A percentile compares a stretch with the other conserved stretches of the same genome.
Conservation (phyloP, 768 basidiomycete species). For the Rhodotorula babjevae region DNA sequence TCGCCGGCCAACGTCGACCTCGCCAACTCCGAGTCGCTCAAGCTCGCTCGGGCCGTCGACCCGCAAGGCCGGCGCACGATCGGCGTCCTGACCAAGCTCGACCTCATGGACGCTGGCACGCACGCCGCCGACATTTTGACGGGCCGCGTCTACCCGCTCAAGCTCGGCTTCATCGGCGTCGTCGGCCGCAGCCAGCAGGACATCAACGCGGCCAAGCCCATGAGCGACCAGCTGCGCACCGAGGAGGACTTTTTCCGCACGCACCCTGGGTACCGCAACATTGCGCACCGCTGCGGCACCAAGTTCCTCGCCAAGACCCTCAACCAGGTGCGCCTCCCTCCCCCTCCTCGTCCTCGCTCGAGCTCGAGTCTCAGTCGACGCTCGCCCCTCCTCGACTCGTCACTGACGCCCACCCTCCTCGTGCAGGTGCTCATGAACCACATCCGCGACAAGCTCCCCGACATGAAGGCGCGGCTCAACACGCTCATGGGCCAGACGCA, state of each 20-base stretch:
- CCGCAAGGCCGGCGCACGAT: slow-evolving; percentile 94
- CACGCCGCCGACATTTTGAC: slow-evolving; percentile 94
- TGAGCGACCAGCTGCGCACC: slow-evolving; percentile 74
- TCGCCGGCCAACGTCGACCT: slow-evolving; percentile 97
- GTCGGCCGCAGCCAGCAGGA: slow-evolving; percentile 98
- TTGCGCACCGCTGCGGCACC: slow-evolving; percentile 96
- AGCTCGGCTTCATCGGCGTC: slow-evolving; percentile 95
- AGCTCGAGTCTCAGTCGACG: too few relatives aligned
- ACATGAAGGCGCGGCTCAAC: slow-evolving; percentile 98
- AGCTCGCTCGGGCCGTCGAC: slow-evolving; percentile 90
- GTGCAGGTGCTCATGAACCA: slow-evolving; percentile 83
- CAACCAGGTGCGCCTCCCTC: slow-evolving; percentile 66
- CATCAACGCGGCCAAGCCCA: slow-evolving; percentile 78
- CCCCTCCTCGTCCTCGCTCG: slow-evolving; percentile 3
- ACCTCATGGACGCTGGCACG: slow-evolving; percentile 98
- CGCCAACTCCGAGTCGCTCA: slow-evolving; percentile 95
- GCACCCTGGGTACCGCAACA: slow-evolving; percentile 88
- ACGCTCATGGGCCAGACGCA: slow-evolving; percentile 98
- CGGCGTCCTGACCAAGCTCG: slow-evolving; percentile 92
- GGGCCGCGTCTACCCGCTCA: slow-evolving; percentile 93
- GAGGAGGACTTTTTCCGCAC: slow-evolving; percentile 87
- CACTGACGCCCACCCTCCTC: not conserved
- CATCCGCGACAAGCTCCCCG: slow-evolving; percentile 95
- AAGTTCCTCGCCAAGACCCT: slow-evolving; percentile 86
- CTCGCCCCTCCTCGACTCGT: not conserved